phyloP scores from a whole-genome alignment of 352 stramenopile genomes.

The Globisporangium megalacanthum region DNA sequence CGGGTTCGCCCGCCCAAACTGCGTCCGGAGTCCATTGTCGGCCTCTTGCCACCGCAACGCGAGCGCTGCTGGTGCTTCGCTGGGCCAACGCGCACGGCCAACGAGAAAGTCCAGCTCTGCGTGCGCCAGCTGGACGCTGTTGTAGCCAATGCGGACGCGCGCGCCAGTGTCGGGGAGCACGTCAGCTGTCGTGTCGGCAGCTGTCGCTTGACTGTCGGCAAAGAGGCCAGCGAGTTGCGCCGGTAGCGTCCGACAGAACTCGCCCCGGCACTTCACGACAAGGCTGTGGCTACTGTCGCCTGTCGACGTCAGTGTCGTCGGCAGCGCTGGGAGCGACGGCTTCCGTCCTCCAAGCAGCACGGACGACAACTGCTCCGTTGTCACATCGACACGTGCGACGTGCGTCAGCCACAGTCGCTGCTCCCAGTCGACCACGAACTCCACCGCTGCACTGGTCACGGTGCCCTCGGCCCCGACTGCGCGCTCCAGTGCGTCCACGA shows the following conservation, averaged over 20 bases:
- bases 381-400: conserved; percentile 15
- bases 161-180: conserved; percentile 36
- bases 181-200: conserved; percentile 8
- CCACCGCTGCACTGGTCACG: conserved; percentile 18
- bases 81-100: neutral
- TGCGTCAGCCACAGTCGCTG: conserved; percentile 38
- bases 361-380: neutral
- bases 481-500: conserved; percentile 26
- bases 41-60: conserved; percentile 58
- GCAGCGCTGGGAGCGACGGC: conserved; percentile 45
- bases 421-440: conserved; percentile 31
- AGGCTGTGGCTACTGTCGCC: neutral
- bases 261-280: conserved; percentile 45
- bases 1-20: conserved; percentile 60
- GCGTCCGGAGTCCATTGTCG: conserved; percentile 52
- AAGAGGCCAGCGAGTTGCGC: conserved; percentile 32
- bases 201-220: conserved; percentile 1
- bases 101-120: conserved; percentile 52
- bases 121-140: conserved; percentile 60
- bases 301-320: neutral
- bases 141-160: conserved; percentile 71
- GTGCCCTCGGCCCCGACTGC: conserved; percentile 3
- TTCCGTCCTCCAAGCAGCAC: neutral
- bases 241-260: conserved; percentile 49
- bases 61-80: conserved; percentile 13